phyloP scores from a whole-genome alignment of 1,139 yeast species.

The Arxiozyma bovina region DNA sequence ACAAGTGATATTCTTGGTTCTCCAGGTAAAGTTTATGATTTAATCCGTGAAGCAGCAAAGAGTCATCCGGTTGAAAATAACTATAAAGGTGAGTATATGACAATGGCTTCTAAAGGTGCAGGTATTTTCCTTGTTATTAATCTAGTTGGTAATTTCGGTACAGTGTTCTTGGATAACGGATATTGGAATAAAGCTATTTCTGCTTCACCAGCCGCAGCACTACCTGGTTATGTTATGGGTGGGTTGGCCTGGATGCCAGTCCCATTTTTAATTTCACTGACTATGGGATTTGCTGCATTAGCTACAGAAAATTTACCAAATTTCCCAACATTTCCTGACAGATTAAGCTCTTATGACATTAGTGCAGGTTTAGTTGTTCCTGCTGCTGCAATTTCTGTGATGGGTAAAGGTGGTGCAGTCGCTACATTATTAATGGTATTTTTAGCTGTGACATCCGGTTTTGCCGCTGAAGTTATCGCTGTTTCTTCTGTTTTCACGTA shows the following conservation, averaged over 20 bases:
- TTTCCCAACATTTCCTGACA: constrained; percentile 72
- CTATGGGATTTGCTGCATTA: constrained; percentile 75
- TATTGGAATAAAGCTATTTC: constrained; percentile 90
- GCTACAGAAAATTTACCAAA: constrained; percentile 56
- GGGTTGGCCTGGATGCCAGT: constrained; percentile 91
- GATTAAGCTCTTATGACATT: constrained; percentile 58
- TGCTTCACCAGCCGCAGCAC: constrained; percentile 71
- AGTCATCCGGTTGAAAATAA: constrained; percentile 63
- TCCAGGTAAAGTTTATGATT: constrained; percentile 71
- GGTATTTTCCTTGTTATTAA: constrained; percentile 80
- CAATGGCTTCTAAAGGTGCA: constrained; percentile 69
- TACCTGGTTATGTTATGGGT: constrained; percentile 85
- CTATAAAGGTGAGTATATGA: constrained; percentile 65
- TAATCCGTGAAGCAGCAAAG: constrained; percentile 48
- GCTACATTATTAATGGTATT: constrained; percentile 68
- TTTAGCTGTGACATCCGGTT: constrained; percentile 74
- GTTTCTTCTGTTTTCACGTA: constrained; percentile 78
- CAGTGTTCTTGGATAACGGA: constrained; percentile 81
- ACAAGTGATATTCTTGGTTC: constrained; percentile 58
- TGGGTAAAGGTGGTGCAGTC: constrained; percentile 83
- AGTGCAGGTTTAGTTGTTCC: constrained; percentile 78
- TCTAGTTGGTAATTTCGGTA: constrained; percentile 80
- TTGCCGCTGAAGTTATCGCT: constrained; percentile 83
- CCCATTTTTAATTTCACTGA: constrained; percentile 73
- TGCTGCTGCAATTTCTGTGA: constrained; percentile 72